phyloP scores from a whole-genome alignment of 495 filamentous ascomycete genomes.

The Lichenothelia convexa region DNA sequence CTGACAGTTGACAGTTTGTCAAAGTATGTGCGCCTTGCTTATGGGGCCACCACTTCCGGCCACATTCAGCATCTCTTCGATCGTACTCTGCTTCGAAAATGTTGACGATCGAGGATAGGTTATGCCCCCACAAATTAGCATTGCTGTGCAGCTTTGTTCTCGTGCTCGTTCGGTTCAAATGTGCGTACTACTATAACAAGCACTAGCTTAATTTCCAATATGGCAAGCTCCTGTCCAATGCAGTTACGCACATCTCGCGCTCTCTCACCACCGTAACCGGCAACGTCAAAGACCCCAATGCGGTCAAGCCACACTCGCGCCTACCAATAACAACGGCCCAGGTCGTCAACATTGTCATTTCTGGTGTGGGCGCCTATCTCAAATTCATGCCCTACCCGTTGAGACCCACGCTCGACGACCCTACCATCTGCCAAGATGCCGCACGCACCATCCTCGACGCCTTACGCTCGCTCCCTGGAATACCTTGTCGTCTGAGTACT shows the following conservation, averaged over 20 bases:
- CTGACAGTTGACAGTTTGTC: no score
- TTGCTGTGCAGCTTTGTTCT: no score
- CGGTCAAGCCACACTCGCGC: conserved; percentile 13
- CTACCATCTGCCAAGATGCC: conserved; percentile 35
- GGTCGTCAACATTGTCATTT: conserved; percentile 18
- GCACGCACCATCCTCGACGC: conserved; percentile 28
- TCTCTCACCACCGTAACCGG: conserved; percentile 20
- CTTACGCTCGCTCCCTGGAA: conserved; percentile 13
- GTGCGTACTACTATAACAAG: conserved; percentile 12
- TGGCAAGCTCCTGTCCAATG: conserved; percentile 21
- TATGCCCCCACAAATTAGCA: no score
- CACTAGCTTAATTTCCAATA: conserved; percentile 18
- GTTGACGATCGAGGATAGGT: no score
- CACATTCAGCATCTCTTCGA: no score
- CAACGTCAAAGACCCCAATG: conserved; percentile 12
- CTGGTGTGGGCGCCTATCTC: conserved; percentile 17
- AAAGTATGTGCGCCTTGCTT: no score
- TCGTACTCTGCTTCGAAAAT: no score
- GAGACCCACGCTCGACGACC: conserved; percentile 25
- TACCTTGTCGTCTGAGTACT: no score
- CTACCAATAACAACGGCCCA: neutral
- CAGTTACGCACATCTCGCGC: conserved; percentile 13
- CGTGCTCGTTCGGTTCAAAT: no score
- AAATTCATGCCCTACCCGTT: conserved; percentile 12
- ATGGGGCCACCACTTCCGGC: no score